Conservation (phyloP, 208 protist species). For the Blechomonas ayalai region DNA sequence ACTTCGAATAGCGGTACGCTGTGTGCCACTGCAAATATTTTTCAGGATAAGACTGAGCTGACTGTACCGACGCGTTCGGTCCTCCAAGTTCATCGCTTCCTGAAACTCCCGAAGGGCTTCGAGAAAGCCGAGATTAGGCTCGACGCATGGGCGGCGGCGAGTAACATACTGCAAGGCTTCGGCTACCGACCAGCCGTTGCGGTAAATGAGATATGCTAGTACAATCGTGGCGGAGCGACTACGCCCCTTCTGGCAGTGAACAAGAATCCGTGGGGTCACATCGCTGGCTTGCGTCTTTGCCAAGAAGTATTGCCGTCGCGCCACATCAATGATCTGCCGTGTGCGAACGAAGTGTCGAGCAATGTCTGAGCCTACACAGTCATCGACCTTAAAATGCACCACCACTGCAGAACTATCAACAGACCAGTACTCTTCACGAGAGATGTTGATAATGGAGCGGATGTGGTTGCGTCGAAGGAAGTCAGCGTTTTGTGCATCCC, state of each 20-base stretch:
- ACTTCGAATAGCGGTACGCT: constrained; percentile 11
- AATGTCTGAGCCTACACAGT: constrained; percentile 58
- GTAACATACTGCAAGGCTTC: constrained; percentile 78
- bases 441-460: constrained; percentile 78
- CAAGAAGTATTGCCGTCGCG: constrained; percentile 40
- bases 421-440: constrained; percentile 81
- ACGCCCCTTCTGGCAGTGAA: constrained; percentile 83
- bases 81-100: constrained; percentile 37
- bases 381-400: constrained; percentile 60
- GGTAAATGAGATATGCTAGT: constrained; percentile 74
- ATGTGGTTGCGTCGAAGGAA: constrained; percentile 64
- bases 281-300: constrained; percentile 6
- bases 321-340: constrained; percentile 38
- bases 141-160: constrained; percentile 35
- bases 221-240: constrained; percentile 83
- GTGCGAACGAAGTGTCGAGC: constrained; percentile 44
- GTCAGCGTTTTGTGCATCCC: constrained; percentile 62
- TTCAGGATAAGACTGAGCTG: constrained; percentile 49
- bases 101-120: constrained; percentile 63
- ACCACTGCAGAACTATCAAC: constrained; percentile 48
- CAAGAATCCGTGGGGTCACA: constrained; percentile 38
- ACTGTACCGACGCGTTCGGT: constrained; percentile 33
- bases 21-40: too few species aligned
- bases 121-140: constrained; percentile 82
- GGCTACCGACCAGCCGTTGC: constrained; percentile 73